Percentiles rank a stretch among this genome's conserved stretches.
Conservation (phyloP, 2,329 filamentous ascomycete genomes). For the Colletotrichum cuscutae region DNA sequence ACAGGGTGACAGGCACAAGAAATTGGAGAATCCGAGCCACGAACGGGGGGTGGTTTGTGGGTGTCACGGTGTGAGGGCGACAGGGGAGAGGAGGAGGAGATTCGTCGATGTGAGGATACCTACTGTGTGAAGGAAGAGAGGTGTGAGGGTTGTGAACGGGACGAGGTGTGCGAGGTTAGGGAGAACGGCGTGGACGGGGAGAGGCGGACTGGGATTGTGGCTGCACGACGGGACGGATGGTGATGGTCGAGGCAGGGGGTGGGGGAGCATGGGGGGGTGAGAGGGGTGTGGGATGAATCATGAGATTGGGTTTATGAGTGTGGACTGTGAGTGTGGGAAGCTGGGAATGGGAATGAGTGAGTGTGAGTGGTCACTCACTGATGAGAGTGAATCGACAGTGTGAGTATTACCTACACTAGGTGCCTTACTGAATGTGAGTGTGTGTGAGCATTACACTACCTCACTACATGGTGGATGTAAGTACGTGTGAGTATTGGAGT, state of each 20-base stretch:
- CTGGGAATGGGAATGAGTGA: not conserved
- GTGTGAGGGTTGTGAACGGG: not conserved
- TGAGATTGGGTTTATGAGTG: not conserved
- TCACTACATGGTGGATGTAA: too few relatives aligned
- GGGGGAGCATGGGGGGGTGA: too few relatives aligned
- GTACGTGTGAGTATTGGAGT: not conserved
- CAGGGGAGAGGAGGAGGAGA: not conserved
- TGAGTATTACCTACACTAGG: too few relatives aligned
- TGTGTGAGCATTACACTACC: too few relatives aligned
- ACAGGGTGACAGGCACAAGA: conserved; percentile 14
- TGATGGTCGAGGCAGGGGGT: not conserved
- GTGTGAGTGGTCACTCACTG: too few relatives aligned
- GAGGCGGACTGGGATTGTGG: not conserved
- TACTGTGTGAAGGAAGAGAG: too few relatives aligned
- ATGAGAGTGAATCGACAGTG: too few relatives aligned
- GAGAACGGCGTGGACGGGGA: not conserved
- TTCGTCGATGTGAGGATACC: too few relatives aligned
- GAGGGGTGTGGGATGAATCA: not conserved
- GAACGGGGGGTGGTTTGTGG: not conserved
- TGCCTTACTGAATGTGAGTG: not conserved
- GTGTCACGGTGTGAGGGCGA: not conserved
- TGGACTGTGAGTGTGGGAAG: not conserved
- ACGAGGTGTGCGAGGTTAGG: not conserved
- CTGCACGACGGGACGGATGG: conserved; percentile 18
- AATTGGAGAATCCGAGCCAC: conserved; percentile 24